Evolutionary conservation across 225 moss, liverwort and hornwort genomes (phyloP).

Genomic region (Antitrichia curtipendula): DNA sequence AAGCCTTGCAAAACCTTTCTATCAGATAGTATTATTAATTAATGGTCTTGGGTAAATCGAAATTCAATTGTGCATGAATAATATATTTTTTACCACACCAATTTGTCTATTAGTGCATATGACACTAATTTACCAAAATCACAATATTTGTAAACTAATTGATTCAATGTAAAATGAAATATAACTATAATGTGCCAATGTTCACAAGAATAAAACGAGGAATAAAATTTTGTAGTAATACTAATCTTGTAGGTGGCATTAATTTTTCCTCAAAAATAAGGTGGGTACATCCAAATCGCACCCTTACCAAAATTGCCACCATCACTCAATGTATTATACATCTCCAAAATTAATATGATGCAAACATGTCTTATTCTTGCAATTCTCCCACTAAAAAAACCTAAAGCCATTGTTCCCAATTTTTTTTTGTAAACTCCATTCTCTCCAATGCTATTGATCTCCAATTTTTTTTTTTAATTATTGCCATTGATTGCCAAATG

Average conservation of each 20-base stretch:
- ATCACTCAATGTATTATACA: neutral
- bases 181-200: neutral
- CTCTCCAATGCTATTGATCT: too few species aligned
- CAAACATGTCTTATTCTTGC: too few species aligned
- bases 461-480: too few species aligned
- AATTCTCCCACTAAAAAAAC: too few species aligned
- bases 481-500: too few species aligned
- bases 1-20: neutral
- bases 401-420: too few species aligned
- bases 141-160: neutral
- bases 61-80: neutral
- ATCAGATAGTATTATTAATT: neutral
- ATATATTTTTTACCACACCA: neutral
- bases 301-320: accelerated
- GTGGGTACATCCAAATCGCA: neutral
- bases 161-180: neutral
- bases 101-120: neutral
- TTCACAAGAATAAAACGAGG: too few species aligned
- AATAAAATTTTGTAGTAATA: neutral
- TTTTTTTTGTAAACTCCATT: too few species aligned
- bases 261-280: neutral
- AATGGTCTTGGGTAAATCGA: neutral
- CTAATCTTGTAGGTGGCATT: neutral
- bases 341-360: neutral
- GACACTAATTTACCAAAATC: neutral